A percentile compares a stretch with the other conserved stretches of the same genome.
Conservation (phyloP, 2,329 filamentous ascomycete species). For the Fusarium irregulare region DNA sequence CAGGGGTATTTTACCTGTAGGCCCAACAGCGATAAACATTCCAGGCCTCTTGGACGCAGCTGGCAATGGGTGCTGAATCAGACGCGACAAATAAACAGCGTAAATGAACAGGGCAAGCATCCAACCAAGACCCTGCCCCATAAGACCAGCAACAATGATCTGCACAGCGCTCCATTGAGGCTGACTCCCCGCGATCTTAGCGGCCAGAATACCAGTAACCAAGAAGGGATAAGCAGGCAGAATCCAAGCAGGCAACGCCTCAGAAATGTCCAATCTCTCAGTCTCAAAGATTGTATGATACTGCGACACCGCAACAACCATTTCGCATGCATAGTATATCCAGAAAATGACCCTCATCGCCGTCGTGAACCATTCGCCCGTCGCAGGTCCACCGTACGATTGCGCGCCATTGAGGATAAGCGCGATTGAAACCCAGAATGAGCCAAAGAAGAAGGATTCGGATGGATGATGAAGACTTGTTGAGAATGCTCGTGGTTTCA, state of each 20-base stretch:
- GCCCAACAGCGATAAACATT: conserved; percentile 26
- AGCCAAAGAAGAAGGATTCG: conserved; percentile 19
- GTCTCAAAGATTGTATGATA: conserved; percentile 25
- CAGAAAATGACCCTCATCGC: conserved; percentile 15
- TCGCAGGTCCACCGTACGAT: conserved; percentile 16
- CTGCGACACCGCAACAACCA: conserved; percentile 12
- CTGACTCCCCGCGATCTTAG: conserved; percentile 8
- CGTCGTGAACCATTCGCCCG: neutral
- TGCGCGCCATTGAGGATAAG: conserved; percentile 20
- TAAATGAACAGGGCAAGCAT: conserved; percentile 29
- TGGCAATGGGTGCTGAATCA: conserved; percentile 20
- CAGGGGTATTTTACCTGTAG: conserved; percentile 2
- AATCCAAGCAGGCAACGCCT: conserved; percentile 16
- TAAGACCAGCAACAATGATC: conserved; percentile 20
- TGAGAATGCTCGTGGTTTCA: conserved; percentile 14
- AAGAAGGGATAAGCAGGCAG: conserved; percentile 25
- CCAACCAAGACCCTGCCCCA: conserved; percentile 22
- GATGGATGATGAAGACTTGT: conserved; percentile 24
- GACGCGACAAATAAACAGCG: conserved; percentile 16
- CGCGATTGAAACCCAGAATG: conserved; percentile 20
- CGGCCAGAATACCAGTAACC: conserved; percentile 21
- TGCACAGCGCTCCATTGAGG: conserved; percentile 19
- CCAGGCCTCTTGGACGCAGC: neutral
- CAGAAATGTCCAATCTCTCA: conserved; percentile 4
- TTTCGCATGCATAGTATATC: conserved; percentile 32